phyloP scores from a whole-genome alignment of 2,329 filamentous ascomycete genomes.

The Pseudogymnoascus sp. region DNA sequence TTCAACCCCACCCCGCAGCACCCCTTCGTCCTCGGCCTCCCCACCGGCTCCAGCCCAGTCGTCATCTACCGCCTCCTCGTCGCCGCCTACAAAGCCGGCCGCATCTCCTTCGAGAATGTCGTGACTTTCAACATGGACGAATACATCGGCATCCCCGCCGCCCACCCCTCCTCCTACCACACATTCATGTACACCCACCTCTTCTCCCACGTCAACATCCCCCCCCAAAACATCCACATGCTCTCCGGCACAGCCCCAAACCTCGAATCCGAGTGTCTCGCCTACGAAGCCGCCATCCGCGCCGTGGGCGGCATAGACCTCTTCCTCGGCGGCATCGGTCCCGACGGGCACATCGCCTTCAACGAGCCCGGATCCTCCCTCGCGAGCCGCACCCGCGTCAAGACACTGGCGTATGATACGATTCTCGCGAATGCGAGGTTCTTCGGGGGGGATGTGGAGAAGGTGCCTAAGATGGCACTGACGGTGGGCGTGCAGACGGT shows the following conservation, averaged over 20 bases:
- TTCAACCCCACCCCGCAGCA: conserved; percentile 64
- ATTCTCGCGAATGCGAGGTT: conserved; percentile 80
- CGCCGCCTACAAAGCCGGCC: conserved; percentile 58
- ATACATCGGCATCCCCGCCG: conserved; percentile 74
- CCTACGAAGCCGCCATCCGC: conserved; percentile 72
- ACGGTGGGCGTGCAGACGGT: conserved; percentile 82
- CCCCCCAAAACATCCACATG: conserved; percentile 76
- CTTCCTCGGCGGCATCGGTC: conserved; percentile 71
- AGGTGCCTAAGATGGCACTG: conserved; percentile 73
- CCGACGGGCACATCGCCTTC: conserved; percentile 84
- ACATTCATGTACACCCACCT: conserved; percentile 92
- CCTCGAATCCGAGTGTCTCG: conserved; percentile 66
- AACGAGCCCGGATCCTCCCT: conserved; percentile 81
- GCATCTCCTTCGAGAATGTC: conserved; percentile 78
- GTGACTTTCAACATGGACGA: conserved; percentile 84
- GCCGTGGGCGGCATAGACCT: conserved; percentile 55
- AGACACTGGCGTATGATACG: conserved; percentile 81
- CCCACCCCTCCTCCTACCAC: conserved; percentile 81
- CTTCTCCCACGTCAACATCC: conserved; percentile 76
- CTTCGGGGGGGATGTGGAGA: conserved; percentile 64
- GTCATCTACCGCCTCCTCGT: conserved; percentile 72
- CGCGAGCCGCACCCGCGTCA: conserved; percentile 70
- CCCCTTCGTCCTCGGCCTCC: conserved; percentile 76
- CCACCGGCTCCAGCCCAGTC: conserved; percentile 74
- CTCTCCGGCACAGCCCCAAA: conserved; percentile 72